Evolutionary conservation across 2,329 filamentous ascomycete species (phyloP), one percentile per base, ranked within the genome.

Genomic region (Diaporthe capsici): DNA sequence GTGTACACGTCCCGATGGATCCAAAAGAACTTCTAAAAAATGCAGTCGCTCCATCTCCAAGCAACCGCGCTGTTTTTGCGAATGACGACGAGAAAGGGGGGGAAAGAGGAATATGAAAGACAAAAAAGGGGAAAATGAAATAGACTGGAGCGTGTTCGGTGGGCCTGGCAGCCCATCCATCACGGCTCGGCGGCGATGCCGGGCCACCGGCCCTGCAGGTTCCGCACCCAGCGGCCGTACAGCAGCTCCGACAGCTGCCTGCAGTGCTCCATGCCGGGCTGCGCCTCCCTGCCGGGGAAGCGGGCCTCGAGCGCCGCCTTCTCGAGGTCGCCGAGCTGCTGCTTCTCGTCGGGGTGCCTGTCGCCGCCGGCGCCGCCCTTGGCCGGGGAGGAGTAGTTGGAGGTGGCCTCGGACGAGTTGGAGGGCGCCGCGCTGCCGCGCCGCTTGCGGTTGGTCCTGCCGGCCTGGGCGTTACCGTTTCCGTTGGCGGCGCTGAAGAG

Each of bases 161-260:
- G 31, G 12, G 13, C 12, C 3, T 17, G 47, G 15, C n/a, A 25
- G 28, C 44, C 31, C 22, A 2, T 15, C 49, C 7, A 57, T 81
- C 75, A 86, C 25, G 73, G 74, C 1, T 76, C 78, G n/a, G 55
- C 63, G 22, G 79, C 77, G 34, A 85, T 78, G 5, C 85, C 86
- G 3, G 89, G 88, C 94, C 94, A 96, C 74, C 94, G 88, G 73
- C 91, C 89, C 78, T 92, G 92, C 80, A 98, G 86, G 2, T 95
- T 95, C 75, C 97, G 94, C 3, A 93, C 92, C 97, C 97, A 99
- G 58, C 96, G 91, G 22, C 93, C 92, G 85, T 98, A 98, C 28
- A 99, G 90, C 28, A 98, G 94, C 83, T 98, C 95, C 1, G 94
- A 95, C 51, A 98, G 88, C 82, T 98, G 92, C 81, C 95, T 95